Evolutionary conservation across 2,329 filamentous ascomycete species (phyloP).

Genomic region (Cladosporium sp.): DNA sequence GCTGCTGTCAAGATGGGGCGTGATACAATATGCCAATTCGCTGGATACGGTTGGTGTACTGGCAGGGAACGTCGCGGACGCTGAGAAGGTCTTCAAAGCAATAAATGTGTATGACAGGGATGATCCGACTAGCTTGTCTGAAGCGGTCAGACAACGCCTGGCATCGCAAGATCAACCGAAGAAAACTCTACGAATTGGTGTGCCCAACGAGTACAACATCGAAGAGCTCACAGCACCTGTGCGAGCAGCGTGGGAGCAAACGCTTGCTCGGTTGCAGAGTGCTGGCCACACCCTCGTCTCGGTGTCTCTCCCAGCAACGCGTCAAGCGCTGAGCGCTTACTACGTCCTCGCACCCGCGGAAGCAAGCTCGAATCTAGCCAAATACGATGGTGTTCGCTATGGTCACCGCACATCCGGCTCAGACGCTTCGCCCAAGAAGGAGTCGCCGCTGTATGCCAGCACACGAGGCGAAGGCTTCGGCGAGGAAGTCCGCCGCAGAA

Average conservation of each 20-base stretch:
- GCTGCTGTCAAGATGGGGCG: conserved; percentile 76
- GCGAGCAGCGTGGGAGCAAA: conserved; percentile 63
- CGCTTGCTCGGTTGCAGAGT: conserved; percentile 56
- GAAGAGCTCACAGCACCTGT: conserved; percentile 69
- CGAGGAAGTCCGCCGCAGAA: conserved; percentile 77
- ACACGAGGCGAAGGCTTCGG: conserved; percentile 76
- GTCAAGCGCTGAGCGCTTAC: conserved; percentile 83
- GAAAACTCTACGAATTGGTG: conserved; percentile 48
- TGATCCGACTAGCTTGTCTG: conserved; percentile 57
- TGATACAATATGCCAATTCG: conserved; percentile 89
- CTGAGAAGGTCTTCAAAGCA: conserved; percentile 39
- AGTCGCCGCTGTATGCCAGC: conserved; percentile 60
- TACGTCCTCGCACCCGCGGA: conserved; percentile 95
- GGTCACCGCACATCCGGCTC: conserved; percentile 57
- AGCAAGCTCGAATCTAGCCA: conserved; percentile 91
- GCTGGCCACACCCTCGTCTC: conserved; percentile 70
- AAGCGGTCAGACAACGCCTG: conserved; percentile 15
- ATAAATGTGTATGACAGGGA: conserved; percentile 59
- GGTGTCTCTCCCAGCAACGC: conserved; percentile 78
- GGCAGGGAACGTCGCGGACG: conserved; percentile 51
- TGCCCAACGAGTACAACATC: conserved; percentile 81
- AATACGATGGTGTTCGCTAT: conserved; percentile 96
- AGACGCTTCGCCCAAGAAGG: conserved; percentile 38
- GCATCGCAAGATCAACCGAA: conserved; percentile 27
- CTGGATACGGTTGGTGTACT: conserved; percentile 85